A percentile compares a stretch with the other conserved stretches of the same genome.
phyloP scores from a whole-genome alignment of 768 basidiomycete species.

The Strobilomyces confusus region DNA sequence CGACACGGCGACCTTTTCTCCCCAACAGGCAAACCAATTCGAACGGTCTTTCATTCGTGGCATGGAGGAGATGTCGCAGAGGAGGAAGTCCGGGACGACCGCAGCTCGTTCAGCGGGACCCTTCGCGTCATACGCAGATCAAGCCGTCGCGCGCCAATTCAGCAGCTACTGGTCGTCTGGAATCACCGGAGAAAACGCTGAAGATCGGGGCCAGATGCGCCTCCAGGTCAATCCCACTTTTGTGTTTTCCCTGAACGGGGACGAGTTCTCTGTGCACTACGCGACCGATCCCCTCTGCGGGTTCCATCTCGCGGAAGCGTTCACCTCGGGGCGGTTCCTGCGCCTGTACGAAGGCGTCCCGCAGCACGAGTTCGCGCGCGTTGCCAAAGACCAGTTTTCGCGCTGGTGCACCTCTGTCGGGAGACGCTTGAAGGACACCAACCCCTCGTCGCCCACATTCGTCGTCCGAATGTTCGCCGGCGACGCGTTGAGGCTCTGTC shows the following conservation, averaged over 20 bases:
- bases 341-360: not conserved
- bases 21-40: constrained; percentile 8
- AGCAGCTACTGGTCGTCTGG: constrained; percentile 24
- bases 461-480: constrained; percentile 29
- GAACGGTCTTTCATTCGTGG: constrained; percentile 7
- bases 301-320: constrained; percentile 30
- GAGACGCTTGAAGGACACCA: constrained; percentile 10
- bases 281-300: constrained; percentile 27
- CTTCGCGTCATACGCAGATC: not conserved
- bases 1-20: not conserved
- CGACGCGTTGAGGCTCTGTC: constrained; percentile 26
- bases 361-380: constrained; percentile 6
- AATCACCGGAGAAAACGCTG: constrained; percentile 5
- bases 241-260: constrained; percentile 24
- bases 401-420: constrained; percentile 22
- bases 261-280: constrained; percentile 27
- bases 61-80: constrained; percentile 4
- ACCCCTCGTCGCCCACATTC: constrained; percentile 12
- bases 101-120: constrained; percentile 29
- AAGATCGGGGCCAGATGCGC: not conserved
- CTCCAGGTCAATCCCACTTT: constrained; percentile 27
- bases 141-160: constrained; percentile 14
- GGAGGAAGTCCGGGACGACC: not conserved
- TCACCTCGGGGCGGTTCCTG: constrained; percentile 10
- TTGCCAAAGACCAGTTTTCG: constrained; percentile 23